Conservation (phyloP, 192 early-diverging fungal genomes). For the Coemansia pectinata region DNA sequence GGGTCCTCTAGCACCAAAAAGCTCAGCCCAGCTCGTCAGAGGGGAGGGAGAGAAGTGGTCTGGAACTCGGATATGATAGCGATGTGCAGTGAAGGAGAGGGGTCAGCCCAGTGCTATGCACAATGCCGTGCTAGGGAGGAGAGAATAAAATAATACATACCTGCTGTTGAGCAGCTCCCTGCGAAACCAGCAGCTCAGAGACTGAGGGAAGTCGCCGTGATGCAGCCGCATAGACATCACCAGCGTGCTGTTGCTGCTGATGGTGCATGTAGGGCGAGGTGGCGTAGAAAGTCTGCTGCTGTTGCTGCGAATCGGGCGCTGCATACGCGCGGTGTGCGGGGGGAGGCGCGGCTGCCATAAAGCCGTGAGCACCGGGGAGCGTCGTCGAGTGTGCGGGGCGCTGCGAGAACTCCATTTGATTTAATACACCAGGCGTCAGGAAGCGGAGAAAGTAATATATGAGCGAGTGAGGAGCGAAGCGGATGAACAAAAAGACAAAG, state of each 20-base stretch:
- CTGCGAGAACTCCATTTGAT: constrained; percentile 53
- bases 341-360: constrained; percentile 20
- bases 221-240: constrained; percentile 15
- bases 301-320: constrained; percentile 16
- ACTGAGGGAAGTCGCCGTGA: constrained; percentile 46
- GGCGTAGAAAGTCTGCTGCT: constrained; percentile 12
- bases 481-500: neutral
- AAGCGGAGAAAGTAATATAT: constrained; percentile 4
- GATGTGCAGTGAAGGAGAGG: neutral
- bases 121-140: neutral
- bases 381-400: constrained; percentile 40
- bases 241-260: constrained; percentile 10
- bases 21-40: neutral
- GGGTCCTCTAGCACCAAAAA: neutral
- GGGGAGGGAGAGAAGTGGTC: neutral
- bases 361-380: constrained; percentile 25
- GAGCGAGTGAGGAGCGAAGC: neutral
- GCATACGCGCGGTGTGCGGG: constrained; percentile 34
- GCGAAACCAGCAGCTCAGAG: constrained; percentile 45
- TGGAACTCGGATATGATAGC: neutral
- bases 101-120: neutral
- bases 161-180: constrained; percentile 23
- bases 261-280: constrained; percentile 16
- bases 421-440: neutral
- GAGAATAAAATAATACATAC: constrained; percentile 7